These are phyloP conservation scores for Pseudogymnoascus sp. DNA, from an alignment of 2,329 filamentous ascomycete genomes.

Conservation along the genomic window DNA sequence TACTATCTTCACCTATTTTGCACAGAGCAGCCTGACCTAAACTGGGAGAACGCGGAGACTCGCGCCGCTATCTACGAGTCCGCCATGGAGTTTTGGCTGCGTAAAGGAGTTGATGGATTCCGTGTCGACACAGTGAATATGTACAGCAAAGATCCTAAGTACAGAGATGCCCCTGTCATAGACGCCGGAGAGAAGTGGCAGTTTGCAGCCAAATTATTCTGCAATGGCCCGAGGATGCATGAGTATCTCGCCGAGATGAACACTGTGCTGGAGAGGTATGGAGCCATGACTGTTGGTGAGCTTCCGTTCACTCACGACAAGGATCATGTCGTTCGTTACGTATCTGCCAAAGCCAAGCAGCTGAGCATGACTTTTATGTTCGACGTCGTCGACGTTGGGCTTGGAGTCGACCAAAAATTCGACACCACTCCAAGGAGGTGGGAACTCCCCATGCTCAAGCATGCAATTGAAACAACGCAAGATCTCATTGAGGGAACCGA, in stretches of 20 bases:
- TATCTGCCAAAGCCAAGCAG: slow-evolving; percentile 48
- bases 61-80: slow-evolving; percentile 62
- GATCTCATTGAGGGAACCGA: slow-evolving; percentile 43
- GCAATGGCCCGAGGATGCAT: slow-evolving; percentile 59
- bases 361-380: slow-evolving; percentile 65
- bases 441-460: slow-evolving; percentile 40
- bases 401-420: slow-evolving; percentile 43
- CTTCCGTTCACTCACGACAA: slow-evolving; percentile 54
- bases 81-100: slow-evolving; percentile 71
- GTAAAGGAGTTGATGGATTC: slow-evolving; percentile 64
- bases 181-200: slow-evolving; percentile 40
- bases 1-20: slow-evolving; percentile 74
- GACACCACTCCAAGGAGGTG: slow-evolving; percentile 33
- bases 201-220: slow-evolving; percentile 40
- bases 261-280: slow-evolving; percentile 49
- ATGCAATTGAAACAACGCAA: slow-evolving; percentile 42
- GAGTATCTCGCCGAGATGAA: slow-evolving; percentile 62
- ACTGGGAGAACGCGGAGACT: slow-evolving; percentile 67
- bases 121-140: slow-evolving; percentile 69
- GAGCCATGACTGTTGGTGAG: slow-evolving; percentile 64
- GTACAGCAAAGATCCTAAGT: slow-evolving; percentile 54
- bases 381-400: slow-evolving; percentile 53
- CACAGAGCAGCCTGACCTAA: slow-evolving; percentile 72
- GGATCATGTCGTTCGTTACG: slow-evolving; percentile 48
- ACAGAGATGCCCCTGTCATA: slow-evolving; percentile 49